Evolutionary conservation across 805 yeast species (phyloP).

Genomic region (Metschnikowia gelsemii): DNA sequence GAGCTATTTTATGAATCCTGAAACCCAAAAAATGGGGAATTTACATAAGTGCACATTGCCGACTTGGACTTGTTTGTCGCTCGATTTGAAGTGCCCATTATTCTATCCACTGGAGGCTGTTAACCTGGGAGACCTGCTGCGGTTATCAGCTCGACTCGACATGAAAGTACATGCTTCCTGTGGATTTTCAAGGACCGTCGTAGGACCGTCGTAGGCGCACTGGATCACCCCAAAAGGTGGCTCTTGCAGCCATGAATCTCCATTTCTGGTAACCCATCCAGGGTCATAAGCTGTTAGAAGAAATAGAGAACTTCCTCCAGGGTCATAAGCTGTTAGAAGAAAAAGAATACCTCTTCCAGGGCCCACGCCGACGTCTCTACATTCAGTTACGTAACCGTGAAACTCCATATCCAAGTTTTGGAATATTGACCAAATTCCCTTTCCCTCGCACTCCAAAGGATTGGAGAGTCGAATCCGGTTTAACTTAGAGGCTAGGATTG

Average conservation of each 20-base stretch:
- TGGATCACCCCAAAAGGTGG: slow-evolving; percentile 36
- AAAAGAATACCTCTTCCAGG: slow-evolving; percentile 46
- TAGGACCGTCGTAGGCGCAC: slow-evolving; percentile 42
- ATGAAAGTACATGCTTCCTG: slow-evolving; percentile 38
- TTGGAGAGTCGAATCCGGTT: too few relatives aligned
- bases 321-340: slow-evolving; percentile 43
- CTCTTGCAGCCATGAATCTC: slow-evolving; percentile 42
- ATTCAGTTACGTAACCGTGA: slow-evolving; percentile 40
- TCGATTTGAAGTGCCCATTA: too few relatives aligned
- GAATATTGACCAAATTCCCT: too few relatives aligned
- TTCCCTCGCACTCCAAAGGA: too few relatives aligned
- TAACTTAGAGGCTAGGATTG: too few relatives aligned
- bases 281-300: slow-evolving; percentile 43
- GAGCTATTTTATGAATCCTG: too few relatives aligned
- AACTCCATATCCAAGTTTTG: too few relatives aligned
- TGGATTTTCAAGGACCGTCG: slow-evolving; percentile 44
- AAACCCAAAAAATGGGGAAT: too few relatives aligned
- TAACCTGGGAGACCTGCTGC: neutral
- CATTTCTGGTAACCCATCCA: slow-evolving; percentile 43
- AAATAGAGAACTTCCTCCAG: slow-evolving; percentile 46
- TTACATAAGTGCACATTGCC: too few relatives aligned
- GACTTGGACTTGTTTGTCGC: too few relatives aligned
- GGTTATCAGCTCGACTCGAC: slow-evolving; percentile 43
- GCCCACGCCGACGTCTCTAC: slow-evolving; percentile 45
- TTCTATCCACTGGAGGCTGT: too few relatives aligned